phyloP scores from a whole-genome alignment of 805 yeast genomes.

The Wickerhamiella brachini region DNA sequence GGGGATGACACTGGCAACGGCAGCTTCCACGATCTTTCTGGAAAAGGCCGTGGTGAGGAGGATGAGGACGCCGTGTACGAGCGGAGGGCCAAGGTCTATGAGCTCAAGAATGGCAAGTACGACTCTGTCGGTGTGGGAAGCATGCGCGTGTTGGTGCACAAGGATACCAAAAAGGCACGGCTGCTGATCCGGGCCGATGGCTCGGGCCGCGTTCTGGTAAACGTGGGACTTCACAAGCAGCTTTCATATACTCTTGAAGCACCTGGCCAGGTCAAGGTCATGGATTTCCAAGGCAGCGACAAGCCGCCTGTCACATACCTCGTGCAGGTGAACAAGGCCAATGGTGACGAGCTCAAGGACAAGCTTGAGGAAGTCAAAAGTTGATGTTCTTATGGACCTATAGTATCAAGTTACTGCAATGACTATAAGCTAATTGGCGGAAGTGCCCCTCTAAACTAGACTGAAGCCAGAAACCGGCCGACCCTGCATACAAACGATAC shows the following conservation, averaged over 20 bases:
- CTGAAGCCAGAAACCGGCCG: too few relatives aligned
- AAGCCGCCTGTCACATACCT: constrained; percentile 55
- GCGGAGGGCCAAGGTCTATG: constrained; percentile 59
- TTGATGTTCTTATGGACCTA: neutral
- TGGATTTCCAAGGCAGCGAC: constrained; percentile 38
- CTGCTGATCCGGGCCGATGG: constrained; percentile 80
- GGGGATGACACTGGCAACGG: constrained; percentile 24
- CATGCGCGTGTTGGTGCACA: constrained; percentile 53
- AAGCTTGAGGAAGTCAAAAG: constrained; percentile 21
- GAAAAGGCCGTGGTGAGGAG: constrained; percentile 72
- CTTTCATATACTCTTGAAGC: constrained; percentile 47
- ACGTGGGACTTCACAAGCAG: constrained; percentile 43
- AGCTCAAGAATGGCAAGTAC: constrained; percentile 36
- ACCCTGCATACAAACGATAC: too few relatives aligned
- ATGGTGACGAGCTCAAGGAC: constrained; percentile 40
- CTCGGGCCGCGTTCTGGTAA: constrained; percentile 62
- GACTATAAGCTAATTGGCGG: too few relatives aligned
- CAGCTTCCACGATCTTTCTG: constrained; percentile 32
- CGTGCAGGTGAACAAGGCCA: constrained; percentile 60
- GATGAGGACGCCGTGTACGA: constrained; percentile 50
- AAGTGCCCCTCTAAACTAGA: too few relatives aligned
- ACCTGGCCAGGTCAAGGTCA: constrained; percentile 55
- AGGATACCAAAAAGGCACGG: constrained; percentile 49
- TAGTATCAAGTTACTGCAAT: too few relatives aligned
- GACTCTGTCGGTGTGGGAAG: constrained; percentile 59